phyloP scores from a whole-genome alignment of 1,284 basidiomycete species.

The Ceratobasidium sp. region DNA sequence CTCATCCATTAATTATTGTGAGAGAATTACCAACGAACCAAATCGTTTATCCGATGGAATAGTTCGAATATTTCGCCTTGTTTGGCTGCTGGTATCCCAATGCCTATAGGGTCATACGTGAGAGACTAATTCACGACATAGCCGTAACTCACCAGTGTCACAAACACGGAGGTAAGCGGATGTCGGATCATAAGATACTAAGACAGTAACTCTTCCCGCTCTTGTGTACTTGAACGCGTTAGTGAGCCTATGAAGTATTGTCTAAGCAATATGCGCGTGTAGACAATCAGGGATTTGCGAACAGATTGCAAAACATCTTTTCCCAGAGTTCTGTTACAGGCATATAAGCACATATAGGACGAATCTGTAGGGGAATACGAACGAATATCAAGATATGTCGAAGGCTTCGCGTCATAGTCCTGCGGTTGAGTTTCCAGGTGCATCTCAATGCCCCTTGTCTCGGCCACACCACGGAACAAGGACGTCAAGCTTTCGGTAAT shows the following conservation, averaged over 20 bases:
- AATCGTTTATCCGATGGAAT: conserved; percentile 54
- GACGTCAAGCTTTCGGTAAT: conserved; percentile 55
- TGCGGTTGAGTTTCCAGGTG: too few relatives aligned
- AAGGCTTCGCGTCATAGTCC: too few relatives aligned
- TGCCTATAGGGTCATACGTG: conserved; percentile 51
- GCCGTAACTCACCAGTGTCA: conserved; percentile 9
- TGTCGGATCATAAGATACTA: conserved; percentile 46
- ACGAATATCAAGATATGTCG: too few relatives aligned
- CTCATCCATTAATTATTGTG: too few relatives aligned
- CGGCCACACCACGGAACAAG: conserved; percentile 56
- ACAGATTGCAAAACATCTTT: conserved; percentile 53
- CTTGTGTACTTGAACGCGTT: conserved; percentile 58
- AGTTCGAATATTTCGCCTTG: conserved; percentile 54
- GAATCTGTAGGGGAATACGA: too few relatives aligned
- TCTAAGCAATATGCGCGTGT: background rate
- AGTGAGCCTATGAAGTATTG: conserved; percentile 44
- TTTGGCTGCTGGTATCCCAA: conserved; percentile 53
- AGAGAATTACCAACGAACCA: too few relatives aligned
- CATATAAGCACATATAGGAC: too few relatives aligned
- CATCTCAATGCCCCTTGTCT: conserved; percentile 52
- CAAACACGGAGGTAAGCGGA: conserved; percentile 23
- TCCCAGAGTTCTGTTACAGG: conserved; percentile 54
- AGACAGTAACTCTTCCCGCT: conserved; percentile 51
- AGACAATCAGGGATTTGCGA: background rate
- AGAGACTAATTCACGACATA: conserved; percentile 32